These are phyloP conservation scores for Talaromyces adpressus DNA, from an alignment of 495 filamentous ascomycete genomes.

Conservation along the genomic window DNA sequence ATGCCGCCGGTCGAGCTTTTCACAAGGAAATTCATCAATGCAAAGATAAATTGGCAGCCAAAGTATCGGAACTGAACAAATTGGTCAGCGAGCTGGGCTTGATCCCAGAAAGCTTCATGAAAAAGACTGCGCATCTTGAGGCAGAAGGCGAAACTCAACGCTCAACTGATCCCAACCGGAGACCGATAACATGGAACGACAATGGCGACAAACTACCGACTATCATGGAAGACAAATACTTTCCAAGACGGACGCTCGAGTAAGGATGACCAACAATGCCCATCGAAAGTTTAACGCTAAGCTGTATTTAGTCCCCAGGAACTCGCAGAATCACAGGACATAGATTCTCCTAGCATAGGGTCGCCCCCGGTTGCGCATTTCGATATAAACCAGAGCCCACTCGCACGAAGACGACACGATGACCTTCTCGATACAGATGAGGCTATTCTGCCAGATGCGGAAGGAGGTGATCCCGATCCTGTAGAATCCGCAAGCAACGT, in stretches of 20 bases:
- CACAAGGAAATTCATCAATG: conserved; percentile 54
- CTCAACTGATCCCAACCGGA: not conserved
- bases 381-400: conserved; percentile 8
- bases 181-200: conserved; percentile 11
- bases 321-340: conserved; percentile 11
- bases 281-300: not conserved
- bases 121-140: not conserved
- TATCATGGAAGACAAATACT: conserved; percentile 77
- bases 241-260: conserved; percentile 67
- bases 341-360: conserved; percentile 59
- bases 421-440: not conserved
- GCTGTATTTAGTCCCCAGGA: not conserved
- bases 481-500: not conserved
- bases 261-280: conserved; percentile 29
- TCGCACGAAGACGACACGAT: not conserved
- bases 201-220: conserved; percentile 67
- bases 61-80: conserved; percentile 58
- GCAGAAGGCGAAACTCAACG: not conserved
- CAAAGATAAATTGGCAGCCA: conserved; percentile 62
- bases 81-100: conserved; percentile 57
- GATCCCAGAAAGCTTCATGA: conserved; percentile 30
- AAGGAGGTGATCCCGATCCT: not conserved
- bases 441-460: not conserved
- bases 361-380: conserved; percentile 19
- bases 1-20: conserved; percentile 32